A percentile compares a stretch with the other conserved stretches of the same genome.
Conservation (phyloP, 2,329 filamentous ascomycete genomes). For the Phoma sp. region DNA sequence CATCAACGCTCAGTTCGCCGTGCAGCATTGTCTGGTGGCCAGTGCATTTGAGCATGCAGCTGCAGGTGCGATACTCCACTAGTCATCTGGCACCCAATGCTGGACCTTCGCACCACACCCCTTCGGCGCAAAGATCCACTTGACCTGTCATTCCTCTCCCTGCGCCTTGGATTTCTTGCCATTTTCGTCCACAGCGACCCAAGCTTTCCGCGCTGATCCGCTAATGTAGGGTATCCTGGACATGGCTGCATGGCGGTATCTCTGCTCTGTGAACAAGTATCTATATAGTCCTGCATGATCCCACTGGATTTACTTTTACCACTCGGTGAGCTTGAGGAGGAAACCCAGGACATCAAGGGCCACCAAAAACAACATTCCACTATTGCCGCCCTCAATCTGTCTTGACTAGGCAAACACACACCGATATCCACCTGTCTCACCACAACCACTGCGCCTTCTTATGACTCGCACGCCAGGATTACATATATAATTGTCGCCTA, state of each 20-base stretch:
- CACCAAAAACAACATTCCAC: slow-evolving; percentile 12
- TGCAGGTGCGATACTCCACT: slow-evolving; percentile 29
- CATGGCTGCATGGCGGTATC: slow-evolving; percentile 30
- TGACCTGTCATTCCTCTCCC: slow-evolving; percentile 34
- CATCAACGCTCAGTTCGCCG: slow-evolving; percentile 36
- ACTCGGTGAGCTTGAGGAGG: slow-evolving; percentile 33
- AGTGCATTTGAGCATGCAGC: slow-evolving; percentile 32
- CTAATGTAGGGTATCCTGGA: slow-evolving; percentile 43
- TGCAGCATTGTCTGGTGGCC: slow-evolving; percentile 34
- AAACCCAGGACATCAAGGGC: slow-evolving; percentile 18
- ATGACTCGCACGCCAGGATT: slow-evolving; percentile 37
- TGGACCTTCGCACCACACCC: slow-evolving; percentile 33
- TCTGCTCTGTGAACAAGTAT: slow-evolving; percentile 18
- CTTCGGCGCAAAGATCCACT: slow-evolving; percentile 36
- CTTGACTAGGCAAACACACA: slow-evolving; percentile 36
- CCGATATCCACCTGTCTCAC: slow-evolving; percentile 37
- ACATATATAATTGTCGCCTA: slow-evolving; percentile 37
- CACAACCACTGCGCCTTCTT: slow-evolving; percentile 37
- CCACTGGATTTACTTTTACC: not conserved
- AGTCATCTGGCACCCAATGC: slow-evolving; percentile 27
- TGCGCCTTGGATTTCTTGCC: slow-evolving; percentile 38
- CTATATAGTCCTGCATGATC: slow-evolving; percentile 18
- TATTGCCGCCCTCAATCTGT: slow-evolving; percentile 20
- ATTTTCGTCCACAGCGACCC: slow-evolving; percentile 39
- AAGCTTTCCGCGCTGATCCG: slow-evolving; percentile 46